phyloP scores from a whole-genome alignment of 257 asterid species.

The Nicotiana otophora region DNA sequence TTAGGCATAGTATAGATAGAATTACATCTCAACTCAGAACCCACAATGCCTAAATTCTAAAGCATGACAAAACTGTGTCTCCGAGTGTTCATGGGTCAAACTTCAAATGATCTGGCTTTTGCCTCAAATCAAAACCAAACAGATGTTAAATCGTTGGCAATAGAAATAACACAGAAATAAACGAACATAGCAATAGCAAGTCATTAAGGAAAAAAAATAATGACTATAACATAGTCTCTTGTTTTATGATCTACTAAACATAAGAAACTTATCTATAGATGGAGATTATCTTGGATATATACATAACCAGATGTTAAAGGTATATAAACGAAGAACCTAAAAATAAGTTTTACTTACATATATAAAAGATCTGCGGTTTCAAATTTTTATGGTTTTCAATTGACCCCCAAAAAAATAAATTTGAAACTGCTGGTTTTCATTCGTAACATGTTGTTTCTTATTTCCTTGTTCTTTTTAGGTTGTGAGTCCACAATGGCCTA shows the following conservation, averaged over 20 bases:
- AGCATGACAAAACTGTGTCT: neutral
- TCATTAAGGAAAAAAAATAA: neutral
- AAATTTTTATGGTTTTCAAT: neutral
- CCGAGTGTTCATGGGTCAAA: neutral
- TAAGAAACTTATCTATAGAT: neutral
- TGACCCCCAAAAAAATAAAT: neutral
- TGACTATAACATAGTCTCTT: neutral
- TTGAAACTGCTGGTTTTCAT: neutral
- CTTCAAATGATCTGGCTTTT: neutral
- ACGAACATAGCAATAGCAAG: neutral
- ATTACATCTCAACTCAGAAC: neutral
- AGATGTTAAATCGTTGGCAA: neutral
- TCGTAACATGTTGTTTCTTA: neutral
- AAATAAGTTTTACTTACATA: neutral
- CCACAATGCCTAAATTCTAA: neutral
- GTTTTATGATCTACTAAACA: neutral
- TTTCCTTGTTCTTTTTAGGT: constrained; percentile 35
- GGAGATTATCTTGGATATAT: neutral
- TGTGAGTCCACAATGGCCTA: constrained; percentile 97
- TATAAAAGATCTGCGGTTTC: neutral
- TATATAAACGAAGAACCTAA: neutral
- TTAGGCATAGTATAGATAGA: neutral
- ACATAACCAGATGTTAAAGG: neutral
- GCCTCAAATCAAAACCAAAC: neutral
- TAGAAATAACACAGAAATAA: neutral